These are phyloP conservation scores for Aspergillus cejpii DNA, from an alignment of 2,329 filamentous ascomycete species.

Conservation along the genomic window DNA sequence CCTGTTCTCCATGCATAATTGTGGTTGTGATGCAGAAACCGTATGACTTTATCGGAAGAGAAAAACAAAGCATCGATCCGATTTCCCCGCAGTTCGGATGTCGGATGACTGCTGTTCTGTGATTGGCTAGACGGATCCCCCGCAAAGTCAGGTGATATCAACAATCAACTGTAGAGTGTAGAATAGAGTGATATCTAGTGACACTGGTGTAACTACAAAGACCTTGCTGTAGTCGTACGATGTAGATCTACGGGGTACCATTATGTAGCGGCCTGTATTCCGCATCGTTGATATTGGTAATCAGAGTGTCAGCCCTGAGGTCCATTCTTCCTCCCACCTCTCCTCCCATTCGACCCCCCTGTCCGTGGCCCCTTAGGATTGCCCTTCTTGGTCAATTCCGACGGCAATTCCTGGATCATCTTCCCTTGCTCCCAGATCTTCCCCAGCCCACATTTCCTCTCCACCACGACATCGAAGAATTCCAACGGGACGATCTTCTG, in stretches of 20 bases:
- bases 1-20: neutral
- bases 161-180: too few species aligned
- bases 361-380: constrained; percentile 27
- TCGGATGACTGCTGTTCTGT: constrained; percentile 2
- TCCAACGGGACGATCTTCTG: constrained; percentile 55
- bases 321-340: neutral
- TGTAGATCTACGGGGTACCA: too few species aligned
- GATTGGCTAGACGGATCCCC: neutral
- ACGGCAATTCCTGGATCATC: constrained; percentile 45
- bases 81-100: constrained; percentile 20
- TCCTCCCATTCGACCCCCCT: neutral
- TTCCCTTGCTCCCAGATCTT: constrained; percentile 60
- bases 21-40: constrained; percentile 9
- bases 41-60: neutral
- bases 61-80: constrained; percentile 12
- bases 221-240: too few species aligned
- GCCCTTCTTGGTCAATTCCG: constrained; percentile 36
- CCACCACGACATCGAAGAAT: constrained; percentile 66
- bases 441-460: constrained; percentile 65
- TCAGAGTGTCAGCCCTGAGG: too few species aligned
- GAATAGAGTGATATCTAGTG: too few species aligned
- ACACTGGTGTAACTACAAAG: too few species aligned
- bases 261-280: too few species aligned
- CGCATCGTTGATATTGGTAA: too few species aligned
- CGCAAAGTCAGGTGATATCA: neutral